Percentiles rank a stretch among this genome's conserved stretches.
These are phyloP conservation scores for Kodamaea sp. DNA, from an alignment of 1,139 yeast species.

Conservation along the genomic window DNA sequence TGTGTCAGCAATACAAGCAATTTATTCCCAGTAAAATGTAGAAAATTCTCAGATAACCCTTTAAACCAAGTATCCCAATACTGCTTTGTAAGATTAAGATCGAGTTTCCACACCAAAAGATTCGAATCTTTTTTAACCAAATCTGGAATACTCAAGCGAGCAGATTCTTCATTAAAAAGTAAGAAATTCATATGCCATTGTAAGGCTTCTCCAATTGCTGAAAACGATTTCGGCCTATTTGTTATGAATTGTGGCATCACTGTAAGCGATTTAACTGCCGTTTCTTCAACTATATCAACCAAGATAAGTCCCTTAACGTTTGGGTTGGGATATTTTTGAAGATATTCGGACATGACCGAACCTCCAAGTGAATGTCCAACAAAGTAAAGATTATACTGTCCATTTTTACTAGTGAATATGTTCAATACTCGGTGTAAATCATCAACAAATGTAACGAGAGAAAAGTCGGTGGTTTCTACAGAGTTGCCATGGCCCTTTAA, in stretches of 20 bases:
- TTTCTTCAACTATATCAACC: constrained; percentile 92
- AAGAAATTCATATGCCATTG: constrained; percentile 71
- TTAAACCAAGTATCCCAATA: constrained; percentile 84
- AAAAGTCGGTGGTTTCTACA: constrained; percentile 33
- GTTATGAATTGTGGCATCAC: constrained; percentile 64
- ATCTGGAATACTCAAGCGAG: constrained; percentile 74
- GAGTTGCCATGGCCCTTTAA: constrained; percentile 77
- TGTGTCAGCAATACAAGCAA: constrained; percentile 83
- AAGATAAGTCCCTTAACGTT: constrained; percentile 62
- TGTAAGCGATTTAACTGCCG: constrained; percentile 67
- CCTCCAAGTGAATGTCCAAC: constrained; percentile 96
- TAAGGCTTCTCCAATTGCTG: constrained; percentile 56
- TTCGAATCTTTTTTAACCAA: constrained; percentile 31
- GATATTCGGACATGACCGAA: constrained; percentile 60
- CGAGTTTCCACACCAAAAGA: constrained; percentile 55
- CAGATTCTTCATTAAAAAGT: constrained; percentile 59
- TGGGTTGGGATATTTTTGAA: constrained; percentile 13
- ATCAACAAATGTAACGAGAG: constrained; percentile 47
- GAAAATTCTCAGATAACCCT: constrained; percentile 64
- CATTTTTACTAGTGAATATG: constrained; percentile 26
- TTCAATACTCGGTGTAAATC: constrained; percentile 55
- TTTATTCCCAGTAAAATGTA: constrained; percentile 52
- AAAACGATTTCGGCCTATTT: constrained; percentile 59
- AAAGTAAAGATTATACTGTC: constrained; percentile 34
- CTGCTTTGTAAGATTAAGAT: constrained; percentile 55